Base-by-base conservation (phyloP, 108 stramenopile species). In the Cyclotella distinguenda region DNA sequence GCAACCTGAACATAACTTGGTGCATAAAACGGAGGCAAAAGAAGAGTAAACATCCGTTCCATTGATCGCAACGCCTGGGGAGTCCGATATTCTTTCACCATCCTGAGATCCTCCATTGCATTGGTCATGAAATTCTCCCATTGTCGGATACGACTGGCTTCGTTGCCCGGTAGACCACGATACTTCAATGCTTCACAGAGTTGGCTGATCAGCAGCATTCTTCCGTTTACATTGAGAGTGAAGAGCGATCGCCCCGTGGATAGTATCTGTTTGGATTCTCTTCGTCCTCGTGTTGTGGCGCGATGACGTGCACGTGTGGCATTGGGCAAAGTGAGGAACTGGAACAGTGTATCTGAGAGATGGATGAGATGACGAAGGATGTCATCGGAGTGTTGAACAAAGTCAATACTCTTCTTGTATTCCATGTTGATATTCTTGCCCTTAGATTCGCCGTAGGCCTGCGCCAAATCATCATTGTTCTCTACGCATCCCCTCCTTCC, bases 1-100 rank as follows among this genome's bases (percentile, higher is more conserved):
- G 85, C 86, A 39, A 93, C 67, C 60, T 93, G 84, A 18, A 79
- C 88, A 71, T 77, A 85, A 21, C 60, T 50, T 1, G 84, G 71
- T 21, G 84, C 81, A 73, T 82, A 85, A 45, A 82, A 74, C 1
- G 84, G 78, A 31, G 84, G 84, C 25, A 85, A 47, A 13, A 82
- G 46, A 19, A 85, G 25, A 27, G 78, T 78, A 50, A 85, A 85
- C 6, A 85, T 43, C n/a, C 84, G 59, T 2, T 56, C 84, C 68
- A 80, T 82, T 19, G 79, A 62, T 3, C 84, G 46, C 52, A 85
- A 72, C 16, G 81, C 81, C 58, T 85, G 84, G 6, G 81, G 81
- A 33, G 84, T 85, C 10, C 84, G 77, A 67, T 85, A 85, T 47
- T 75, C 77, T 66, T 85, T 85, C 26, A 80, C 64, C 50, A 80